phyloP scores from a whole-genome alignment of 768 basidiomycete species.

The Suillus luteus region DNA sequence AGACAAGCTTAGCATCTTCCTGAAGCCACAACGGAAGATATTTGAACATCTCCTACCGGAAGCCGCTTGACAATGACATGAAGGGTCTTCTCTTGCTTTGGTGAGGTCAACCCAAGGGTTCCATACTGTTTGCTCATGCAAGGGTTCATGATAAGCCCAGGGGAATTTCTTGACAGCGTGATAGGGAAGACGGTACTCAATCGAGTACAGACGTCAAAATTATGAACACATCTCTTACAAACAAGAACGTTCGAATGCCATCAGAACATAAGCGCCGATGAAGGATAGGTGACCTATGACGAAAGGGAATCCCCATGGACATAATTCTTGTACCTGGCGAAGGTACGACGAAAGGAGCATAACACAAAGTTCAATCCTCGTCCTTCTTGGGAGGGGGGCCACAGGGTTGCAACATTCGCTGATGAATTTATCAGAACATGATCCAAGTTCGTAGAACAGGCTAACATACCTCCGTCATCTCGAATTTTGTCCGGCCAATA shows the following conservation, averaged over 20 bases:
- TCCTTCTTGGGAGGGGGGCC: constrained; percentile 91
- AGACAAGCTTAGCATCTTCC: background rate
- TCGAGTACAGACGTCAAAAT: background rate
- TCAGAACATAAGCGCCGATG: background rate
- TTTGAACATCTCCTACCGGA: background rate
- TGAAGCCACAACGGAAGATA: background rate
- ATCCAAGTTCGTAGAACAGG: constrained; percentile 24
- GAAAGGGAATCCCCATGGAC: background rate
- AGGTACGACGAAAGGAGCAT: background rate
- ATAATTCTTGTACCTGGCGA: background rate
- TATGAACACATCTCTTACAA: background rate
- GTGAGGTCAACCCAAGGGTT: background rate
- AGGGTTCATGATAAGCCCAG: background rate
- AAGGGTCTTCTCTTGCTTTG: background rate
- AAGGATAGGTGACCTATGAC: background rate
- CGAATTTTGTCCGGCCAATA: constrained; percentile 86
- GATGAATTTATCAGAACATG: background rate
- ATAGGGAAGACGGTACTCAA: background rate
- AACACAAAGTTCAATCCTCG: constrained; percentile 52
- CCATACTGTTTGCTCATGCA: background rate
- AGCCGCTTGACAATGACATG: background rate
- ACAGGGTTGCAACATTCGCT: constrained; percentile 95
- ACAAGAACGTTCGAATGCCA: background rate
- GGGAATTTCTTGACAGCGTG: background rate
- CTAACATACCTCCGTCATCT: constrained; percentile 85